Percentiles rank a stretch among this genome's conserved stretches.
phyloP scores from a whole-genome alignment of 257 asterid genomes.

The Prunella vulgaris region DNA sequence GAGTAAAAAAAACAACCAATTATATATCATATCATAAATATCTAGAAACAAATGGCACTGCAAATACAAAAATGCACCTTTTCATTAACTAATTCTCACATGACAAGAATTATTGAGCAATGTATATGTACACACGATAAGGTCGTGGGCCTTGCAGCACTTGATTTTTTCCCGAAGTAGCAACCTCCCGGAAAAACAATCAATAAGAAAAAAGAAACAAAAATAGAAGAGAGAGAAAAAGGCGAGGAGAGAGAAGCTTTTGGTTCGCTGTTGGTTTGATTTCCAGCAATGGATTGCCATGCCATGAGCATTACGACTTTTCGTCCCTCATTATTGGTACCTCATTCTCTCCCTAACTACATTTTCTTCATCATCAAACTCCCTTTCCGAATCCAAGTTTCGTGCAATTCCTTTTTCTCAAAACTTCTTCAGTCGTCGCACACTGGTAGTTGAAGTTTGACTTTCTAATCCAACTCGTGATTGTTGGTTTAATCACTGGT shows the following conservation, averaged over 20 bases:
- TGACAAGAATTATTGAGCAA: not conserved
- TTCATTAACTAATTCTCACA: not conserved
- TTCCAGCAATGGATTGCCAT: slow-evolving; percentile 65
- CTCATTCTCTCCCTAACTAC: slow-evolving; percentile 27
- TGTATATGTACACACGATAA: not conserved
- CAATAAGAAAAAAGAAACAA: not conserved
- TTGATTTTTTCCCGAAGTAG: slow-evolving; percentile 12
- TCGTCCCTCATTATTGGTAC: slow-evolving; percentile 35
- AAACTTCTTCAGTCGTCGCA: not conserved
- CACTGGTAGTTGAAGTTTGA: slow-evolving; percentile 27
- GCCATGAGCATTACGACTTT: slow-evolving; percentile 44
- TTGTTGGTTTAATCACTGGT: not conserved
- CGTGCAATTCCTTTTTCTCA: slow-evolving; percentile 17
- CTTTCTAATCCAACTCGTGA: slow-evolving; percentile 14
- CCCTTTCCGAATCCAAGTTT: slow-evolving; percentile 7
- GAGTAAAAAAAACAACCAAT: too few species aligned
- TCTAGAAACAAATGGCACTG: too few species aligned
- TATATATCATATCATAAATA: too few species aligned
- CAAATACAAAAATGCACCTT: too few species aligned
- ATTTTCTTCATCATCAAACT: slow-evolving; percentile 11
- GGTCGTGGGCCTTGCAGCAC: slow-evolving; percentile 20
- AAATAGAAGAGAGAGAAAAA: not conserved
- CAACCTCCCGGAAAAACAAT: not conserved
- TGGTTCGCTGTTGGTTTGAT: slow-evolving; percentile 35
- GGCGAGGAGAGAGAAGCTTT: slow-evolving; percentile 17